phyloP scores from a whole-genome alignment of 306 rosid genomes.

The Adenanthera pavonina region DNA sequence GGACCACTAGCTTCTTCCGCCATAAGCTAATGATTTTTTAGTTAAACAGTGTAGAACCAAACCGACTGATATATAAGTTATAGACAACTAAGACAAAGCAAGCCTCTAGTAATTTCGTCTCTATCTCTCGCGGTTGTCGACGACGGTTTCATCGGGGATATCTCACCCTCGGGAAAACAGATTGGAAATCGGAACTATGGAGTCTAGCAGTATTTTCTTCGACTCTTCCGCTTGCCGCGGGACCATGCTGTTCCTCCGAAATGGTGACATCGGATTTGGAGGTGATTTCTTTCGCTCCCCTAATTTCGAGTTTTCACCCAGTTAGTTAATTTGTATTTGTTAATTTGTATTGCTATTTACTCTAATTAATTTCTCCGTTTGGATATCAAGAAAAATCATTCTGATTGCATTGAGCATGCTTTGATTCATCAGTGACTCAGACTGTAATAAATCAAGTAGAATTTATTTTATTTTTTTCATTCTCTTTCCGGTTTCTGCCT shows the following conservation, averaged over 20 bases:
- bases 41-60: not conserved
- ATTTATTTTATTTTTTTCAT: not conserved
- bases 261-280: conserved; percentile 65
- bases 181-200: conserved; percentile 50
- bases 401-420: not conserved
- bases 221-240: conserved; percentile 61
- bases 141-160: not conserved
- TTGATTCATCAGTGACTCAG: not conserved
- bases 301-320: not conserved
- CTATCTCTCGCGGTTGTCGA: not conserved
- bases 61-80: not conserved
- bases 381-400: conserved; percentile 26
- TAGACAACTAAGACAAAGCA: not conserved
- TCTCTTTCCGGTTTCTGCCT: not conserved
- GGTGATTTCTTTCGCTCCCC: conserved; percentile 44
- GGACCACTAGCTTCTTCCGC: conserved; percentile 99
- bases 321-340: not conserved
- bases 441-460: not conserved
- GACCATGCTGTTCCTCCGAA: conserved; percentile 86
- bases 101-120: not conserved
- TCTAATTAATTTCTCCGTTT: conserved; percentile 19
- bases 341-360: not conserved
- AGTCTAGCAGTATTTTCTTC: conserved; percentile 74
- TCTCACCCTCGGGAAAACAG: not conserved
- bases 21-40: conserved; percentile 96